Evolutionary conservation across 2,329 filamentous ascomycete genomes (phyloP).

Genomic region (Diplocarpon mali): DNA sequence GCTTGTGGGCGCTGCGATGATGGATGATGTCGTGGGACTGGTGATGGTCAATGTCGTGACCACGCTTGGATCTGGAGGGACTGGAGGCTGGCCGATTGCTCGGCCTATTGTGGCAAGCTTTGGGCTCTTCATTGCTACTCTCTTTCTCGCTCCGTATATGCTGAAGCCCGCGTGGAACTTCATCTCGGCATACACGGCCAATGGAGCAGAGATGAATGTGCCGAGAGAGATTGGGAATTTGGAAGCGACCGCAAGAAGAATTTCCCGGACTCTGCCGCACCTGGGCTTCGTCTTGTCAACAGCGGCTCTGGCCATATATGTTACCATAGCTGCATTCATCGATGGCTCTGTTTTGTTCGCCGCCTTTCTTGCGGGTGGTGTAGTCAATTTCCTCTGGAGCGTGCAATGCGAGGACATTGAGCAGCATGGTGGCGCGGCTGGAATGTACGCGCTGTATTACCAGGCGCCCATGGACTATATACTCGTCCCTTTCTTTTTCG

Average conservation of each 20-base stretch:
- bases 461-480: constrained; percentile 29
- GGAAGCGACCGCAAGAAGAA: no score
- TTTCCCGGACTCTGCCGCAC: no score
- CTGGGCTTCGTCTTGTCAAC: constrained; percentile 13
- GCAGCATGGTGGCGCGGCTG: neutral
- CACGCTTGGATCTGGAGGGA: constrained; percentile 38
- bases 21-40: constrained; percentile 70
- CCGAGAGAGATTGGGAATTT: no score
- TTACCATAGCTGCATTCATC: constrained; percentile 29
- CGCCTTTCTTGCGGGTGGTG: constrained; percentile 38
- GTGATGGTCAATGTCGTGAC: constrained; percentile 70
- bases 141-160: neutral
- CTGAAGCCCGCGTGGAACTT: no score
- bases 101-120: constrained; percentile 31
- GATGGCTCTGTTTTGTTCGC: constrained; percentile 40
- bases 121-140: constrained; percentile 12
- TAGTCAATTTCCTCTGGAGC: constrained; percentile 25
- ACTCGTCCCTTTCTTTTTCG: constrained; percentile 51
- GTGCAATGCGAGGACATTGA: neutral
- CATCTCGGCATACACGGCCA: no score
- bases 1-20: constrained; percentile 62
- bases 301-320: constrained; percentile 13
- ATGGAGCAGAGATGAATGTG: no score
- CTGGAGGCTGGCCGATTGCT: constrained; percentile 28
- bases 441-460: constrained; percentile 24